phyloP scores from a whole-genome alignment of 192 early-diverging fungal genomes.

The Mortierella claussenii region DNA sequence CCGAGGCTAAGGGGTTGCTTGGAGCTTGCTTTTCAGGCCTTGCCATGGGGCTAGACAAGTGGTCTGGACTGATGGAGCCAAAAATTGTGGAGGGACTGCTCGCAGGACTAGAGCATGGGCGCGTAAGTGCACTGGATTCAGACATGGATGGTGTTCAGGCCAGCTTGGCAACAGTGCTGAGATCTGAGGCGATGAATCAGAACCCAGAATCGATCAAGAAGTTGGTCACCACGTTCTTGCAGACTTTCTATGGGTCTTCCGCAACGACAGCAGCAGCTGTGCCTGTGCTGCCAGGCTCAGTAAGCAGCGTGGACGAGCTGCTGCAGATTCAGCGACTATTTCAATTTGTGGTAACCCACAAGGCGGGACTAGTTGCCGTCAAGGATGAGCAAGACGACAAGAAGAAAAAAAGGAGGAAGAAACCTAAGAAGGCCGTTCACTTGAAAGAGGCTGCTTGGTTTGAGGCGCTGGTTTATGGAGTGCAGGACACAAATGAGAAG shows the following conservation, averaged over 20 bases:
- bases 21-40: slow-evolving; percentile 43
- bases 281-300: neutral
- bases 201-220: slow-evolving; percentile 20
- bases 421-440: slow-evolving; percentile 18
- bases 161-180: slow-evolving; percentile 35
- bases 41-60: slow-evolving; percentile 45
- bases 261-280: neutral
- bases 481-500: slow-evolving; percentile 12
- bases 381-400: slow-evolving; percentile 22
- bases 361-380: slow-evolving; percentile 19
- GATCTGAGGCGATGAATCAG: slow-evolving; percentile 17
- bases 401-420: slow-evolving; percentile 22
- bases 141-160: slow-evolving; percentile 43
- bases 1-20: slow-evolving; percentile 18
- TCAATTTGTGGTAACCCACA: slow-evolving; percentile 43
- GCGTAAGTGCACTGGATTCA: slow-evolving; percentile 25
- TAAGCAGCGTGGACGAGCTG: slow-evolving; percentile 23
- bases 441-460: slow-evolving; percentile 30
- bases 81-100: slow-evolving; percentile 34
- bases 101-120: slow-evolving; percentile 31
- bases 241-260: slow-evolving; percentile 24
- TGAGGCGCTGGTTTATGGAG: slow-evolving; percentile 27
- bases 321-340: slow-evolving; percentile 43
- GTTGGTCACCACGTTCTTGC: slow-evolving; percentile 20
- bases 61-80: slow-evolving; percentile 50